Conservation (phyloP, 352 stramenopile genomes). For the Globisporangium orthogonon region DNA sequence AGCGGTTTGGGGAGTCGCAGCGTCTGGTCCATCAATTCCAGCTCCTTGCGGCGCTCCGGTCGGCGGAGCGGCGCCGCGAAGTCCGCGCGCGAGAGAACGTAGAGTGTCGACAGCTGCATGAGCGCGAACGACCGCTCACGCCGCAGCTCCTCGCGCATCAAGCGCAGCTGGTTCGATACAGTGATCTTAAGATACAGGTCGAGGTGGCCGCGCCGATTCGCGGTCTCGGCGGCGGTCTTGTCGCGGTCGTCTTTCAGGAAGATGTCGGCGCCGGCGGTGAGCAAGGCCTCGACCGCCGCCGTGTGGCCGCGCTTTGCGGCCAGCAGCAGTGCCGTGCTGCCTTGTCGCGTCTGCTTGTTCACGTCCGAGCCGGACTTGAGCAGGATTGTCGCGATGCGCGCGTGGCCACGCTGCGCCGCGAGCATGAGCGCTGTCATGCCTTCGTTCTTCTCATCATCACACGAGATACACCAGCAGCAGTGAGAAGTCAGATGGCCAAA, state of each 20-base stretch:
- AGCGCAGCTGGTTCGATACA: slow-evolving; percentile 68
- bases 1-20: slow-evolving; percentile 73
- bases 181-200: slow-evolving; percentile 85
- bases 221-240: slow-evolving; percentile 81
- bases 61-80: slow-evolving; percentile 35
- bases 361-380: slow-evolving; percentile 82
- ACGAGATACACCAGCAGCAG: neutral
- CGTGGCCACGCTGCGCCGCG: slow-evolving; percentile 75
- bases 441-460: slow-evolving; percentile 42
- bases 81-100: slow-evolving; percentile 45
- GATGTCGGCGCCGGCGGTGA: slow-evolving; percentile 79
- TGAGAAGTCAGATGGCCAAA: neutral
- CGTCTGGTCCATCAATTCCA: slow-evolving; percentile 57
- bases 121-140: slow-evolving; percentile 61
- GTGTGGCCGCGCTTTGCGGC: slow-evolving; percentile 80
- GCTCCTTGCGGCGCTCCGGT: slow-evolving; percentile 32
- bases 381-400: slow-evolving; percentile 70
- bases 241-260: slow-evolving; percentile 85
- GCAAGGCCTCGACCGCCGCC: slow-evolving; percentile 64
- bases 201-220: slow-evolving; percentile 71
- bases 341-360: slow-evolving; percentile 84
- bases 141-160: slow-evolving; percentile 74
- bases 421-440: slow-evolving; percentile 87
- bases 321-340: slow-evolving; percentile 78
- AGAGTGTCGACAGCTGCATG: slow-evolving; percentile 71